Evolutionary conservation across 495 filamentous ascomycete genomes (phyloP).

Genomic region (Penicillium silybi): DNA sequence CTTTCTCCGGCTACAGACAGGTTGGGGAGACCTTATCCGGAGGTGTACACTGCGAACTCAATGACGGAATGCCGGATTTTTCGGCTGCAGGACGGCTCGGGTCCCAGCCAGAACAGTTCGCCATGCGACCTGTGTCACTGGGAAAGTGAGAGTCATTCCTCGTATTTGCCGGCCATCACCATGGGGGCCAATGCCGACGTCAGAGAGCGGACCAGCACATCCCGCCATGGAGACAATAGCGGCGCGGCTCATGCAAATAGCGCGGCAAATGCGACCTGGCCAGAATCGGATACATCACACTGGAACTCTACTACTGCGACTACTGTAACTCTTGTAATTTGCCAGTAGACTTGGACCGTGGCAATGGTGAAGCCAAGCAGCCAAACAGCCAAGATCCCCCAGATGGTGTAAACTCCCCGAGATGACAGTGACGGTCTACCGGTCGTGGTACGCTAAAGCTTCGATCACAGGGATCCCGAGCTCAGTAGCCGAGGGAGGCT

Average conservation of each 20-base stretch:
- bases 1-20: background rate
- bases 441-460: too few relatives aligned
- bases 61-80: slow-evolving; percentile 1
- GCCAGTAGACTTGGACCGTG: too few relatives aligned
- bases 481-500: slow-evolving; percentile 17
- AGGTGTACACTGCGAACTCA: background rate
- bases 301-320: too few relatives aligned
- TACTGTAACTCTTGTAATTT: too few relatives aligned
- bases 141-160: slow-evolving; percentile 7
- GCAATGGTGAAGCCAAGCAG: background rate
- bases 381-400: too few relatives aligned
- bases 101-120: background rate
- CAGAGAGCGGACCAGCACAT: slow-evolving; percentile 26
- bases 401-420: background rate
- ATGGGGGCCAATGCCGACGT: slow-evolving; percentile 24
- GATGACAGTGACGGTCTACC: background rate
- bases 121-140: slow-evolving; percentile 23
- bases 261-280: slow-evolving; percentile 21
- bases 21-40: background rate
- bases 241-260: slow-evolving; percentile 29
- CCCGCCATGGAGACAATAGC: slow-evolving; percentile 23
- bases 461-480: slow-evolving; percentile 19
- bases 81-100: background rate
- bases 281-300: slow-evolving; percentile 28
- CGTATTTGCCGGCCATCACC: slow-evolving; percentile 6